Percentiles rank a stretch among this genome's conserved stretches.
Evolutionary conservation across 306 rosid genomes (phyloP).

Genomic region (Fagus crenata): DNA sequence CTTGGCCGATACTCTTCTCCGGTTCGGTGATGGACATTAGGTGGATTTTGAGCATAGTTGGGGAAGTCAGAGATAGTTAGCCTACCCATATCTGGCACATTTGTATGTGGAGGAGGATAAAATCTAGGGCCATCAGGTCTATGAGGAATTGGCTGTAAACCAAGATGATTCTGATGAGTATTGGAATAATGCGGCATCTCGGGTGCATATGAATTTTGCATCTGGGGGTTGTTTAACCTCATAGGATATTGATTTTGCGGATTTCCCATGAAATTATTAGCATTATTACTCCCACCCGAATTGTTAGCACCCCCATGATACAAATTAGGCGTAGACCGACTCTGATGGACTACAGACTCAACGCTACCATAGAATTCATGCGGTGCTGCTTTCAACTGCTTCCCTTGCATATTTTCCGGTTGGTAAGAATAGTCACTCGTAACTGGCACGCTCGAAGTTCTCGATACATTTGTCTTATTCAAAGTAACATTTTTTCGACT

Average conservation of each 20-base stretch:
- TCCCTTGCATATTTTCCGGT: slow-evolving; percentile 30
- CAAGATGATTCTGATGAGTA: slow-evolving; percentile 35
- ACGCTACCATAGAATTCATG: slow-evolving; percentile 59
- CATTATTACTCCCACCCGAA: slow-evolving; percentile 48
- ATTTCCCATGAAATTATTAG: slow-evolving; percentile 41
- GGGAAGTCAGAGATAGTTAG: slow-evolving; percentile 50
- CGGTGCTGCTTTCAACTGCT: slow-evolving; percentile 66
- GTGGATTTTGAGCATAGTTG: slow-evolving; percentile 43
- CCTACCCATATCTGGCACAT: slow-evolving; percentile 56
- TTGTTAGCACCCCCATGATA: slow-evolving; percentile 43
- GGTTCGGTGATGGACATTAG: slow-evolving; percentile 38
- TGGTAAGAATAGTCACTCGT: slow-evolving; percentile 34
- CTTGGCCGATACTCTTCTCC: slow-evolving; percentile 54
- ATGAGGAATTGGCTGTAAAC: slow-evolving; percentile 47
- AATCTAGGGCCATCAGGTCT: slow-evolving; percentile 53
- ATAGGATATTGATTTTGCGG: slow-evolving; percentile 50
- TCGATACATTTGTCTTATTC: slow-evolving; percentile 44
- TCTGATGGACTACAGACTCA: slow-evolving; percentile 25
- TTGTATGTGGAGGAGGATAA: slow-evolving; percentile 40
- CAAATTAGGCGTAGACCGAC: slow-evolving; percentile 47
- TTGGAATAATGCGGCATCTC: slow-evolving; percentile 43
- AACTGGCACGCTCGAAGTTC: slow-evolving; percentile 42
- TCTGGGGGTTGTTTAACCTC: slow-evolving; percentile 52
- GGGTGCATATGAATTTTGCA: slow-evolving; percentile 51
- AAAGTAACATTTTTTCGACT: slow-evolving; percentile 26